phyloP scores from a whole-genome alignment of 345 rosid species.

The Bruguiera parviflora region DNA sequence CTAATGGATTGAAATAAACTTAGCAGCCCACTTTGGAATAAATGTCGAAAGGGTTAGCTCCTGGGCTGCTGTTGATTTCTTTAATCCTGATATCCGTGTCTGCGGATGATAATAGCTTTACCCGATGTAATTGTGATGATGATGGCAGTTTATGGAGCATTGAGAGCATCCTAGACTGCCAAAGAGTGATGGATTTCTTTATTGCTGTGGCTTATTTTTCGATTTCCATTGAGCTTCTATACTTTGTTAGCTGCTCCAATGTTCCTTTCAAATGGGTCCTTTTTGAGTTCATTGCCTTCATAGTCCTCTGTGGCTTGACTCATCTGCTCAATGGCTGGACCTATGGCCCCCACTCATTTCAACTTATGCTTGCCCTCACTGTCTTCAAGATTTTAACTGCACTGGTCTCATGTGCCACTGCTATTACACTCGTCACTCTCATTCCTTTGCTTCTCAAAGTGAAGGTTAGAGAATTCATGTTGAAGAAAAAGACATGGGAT shows the following conservation, averaged over 20 bases:
- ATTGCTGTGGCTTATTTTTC: slow-evolving; percentile 95
- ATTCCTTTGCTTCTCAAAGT: slow-evolving; percentile 90
- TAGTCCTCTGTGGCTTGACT: slow-evolving; percentile 95
- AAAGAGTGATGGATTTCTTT: slow-evolving; percentile 85
- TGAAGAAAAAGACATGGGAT: slow-evolving; percentile 87
- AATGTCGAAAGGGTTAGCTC: slow-evolving; percentile 61
- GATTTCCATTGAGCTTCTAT: slow-evolving; percentile 86
- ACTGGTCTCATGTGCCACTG: slow-evolving; percentile 90
- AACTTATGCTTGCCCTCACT: slow-evolving; percentile 82
- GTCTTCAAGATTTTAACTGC: slow-evolving; percentile 92
- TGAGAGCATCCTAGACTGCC: slow-evolving; percentile 75
- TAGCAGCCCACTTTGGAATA: slow-evolving; percentile 39
- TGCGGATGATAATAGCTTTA: slow-evolving; percentile 39
- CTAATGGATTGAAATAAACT: slow-evolving; percentile 40
- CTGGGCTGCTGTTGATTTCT: slow-evolving; percentile 47
- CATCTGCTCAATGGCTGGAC: slow-evolving; percentile 96
- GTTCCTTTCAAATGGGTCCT: slow-evolving; percentile 98
- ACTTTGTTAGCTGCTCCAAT: slow-evolving; percentile 92
- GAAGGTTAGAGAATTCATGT: slow-evolving; percentile 86
- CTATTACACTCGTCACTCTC: slow-evolving; percentile 82
- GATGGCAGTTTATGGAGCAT: slow-evolving; percentile 78
- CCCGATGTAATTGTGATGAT: slow-evolving; percentile 83
- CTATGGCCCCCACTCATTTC: slow-evolving; percentile 74
- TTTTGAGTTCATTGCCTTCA: slow-evolving; percentile 87
- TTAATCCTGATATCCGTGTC: slow-evolving; percentile 37